Base-by-base conservation (phyloP, 1,284 basidiomycete genomes). In the Blastosporella zonata region DNA sequence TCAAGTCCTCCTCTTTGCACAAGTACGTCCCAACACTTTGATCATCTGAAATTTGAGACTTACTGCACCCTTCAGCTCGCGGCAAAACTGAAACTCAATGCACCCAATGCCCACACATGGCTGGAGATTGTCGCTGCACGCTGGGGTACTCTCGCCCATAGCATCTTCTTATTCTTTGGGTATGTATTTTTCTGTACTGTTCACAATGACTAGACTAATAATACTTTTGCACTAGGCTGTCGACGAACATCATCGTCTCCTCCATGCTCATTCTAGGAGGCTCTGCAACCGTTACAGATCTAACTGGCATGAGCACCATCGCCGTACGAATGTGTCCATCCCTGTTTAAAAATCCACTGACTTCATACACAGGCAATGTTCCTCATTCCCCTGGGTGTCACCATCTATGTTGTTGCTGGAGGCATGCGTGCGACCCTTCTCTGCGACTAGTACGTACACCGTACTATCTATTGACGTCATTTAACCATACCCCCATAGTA, bases 231-330 rank as follows among this genome's bases (percentile, higher is more conserved):
- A 15, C 10, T 22, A 76, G 74, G 12, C 70, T 93, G 9, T 78
- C 84, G 0, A 91, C 88, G 43, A 90, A 90, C 62, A 71, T 90
- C 39, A 82, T 91, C 54, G 87, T 90, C n/a, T 84, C 70, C 50
- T 73, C 71, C 2, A 77, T 75, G 72, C 62, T 75, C 43, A 71
- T 75, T 43, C 67, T 85, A 45, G 90, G 90, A 13, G 90, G 89
- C 0, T 82, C 81, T 0, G 89, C 88, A 0, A 90, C 89, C 0
- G 87, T 93, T 17, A 83, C 81, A 6, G 81, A 81, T 45, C 68
- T 96, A 37, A 93, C 92, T 0, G 89, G 88, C 0, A 90, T 92
- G 84, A 80, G 74, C 61, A 87, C 84, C n/a, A 74, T 87, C 49
- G 90, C 89, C 2, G 72, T 71, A 49, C 41, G 66, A 2, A 22